A percentile compares a stretch with the other conserved stretches of the same genome.
Conservation (phyloP, 1,139 yeast species). For the Fermentozyma sake region DNA sequence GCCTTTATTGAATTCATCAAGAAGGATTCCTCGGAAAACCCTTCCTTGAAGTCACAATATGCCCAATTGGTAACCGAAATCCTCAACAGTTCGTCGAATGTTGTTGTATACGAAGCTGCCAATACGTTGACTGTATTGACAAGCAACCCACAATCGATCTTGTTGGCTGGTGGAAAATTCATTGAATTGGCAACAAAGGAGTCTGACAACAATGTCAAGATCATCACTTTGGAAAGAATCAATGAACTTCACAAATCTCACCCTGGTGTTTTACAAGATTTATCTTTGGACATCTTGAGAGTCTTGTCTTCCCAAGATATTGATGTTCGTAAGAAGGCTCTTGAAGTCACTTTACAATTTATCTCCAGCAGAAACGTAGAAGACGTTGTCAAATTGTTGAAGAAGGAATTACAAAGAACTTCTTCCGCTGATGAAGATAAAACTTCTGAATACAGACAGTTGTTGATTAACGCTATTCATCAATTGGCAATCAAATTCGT, state of each 20-base stretch:
- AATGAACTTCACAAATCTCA: slow-evolving; percentile 67
- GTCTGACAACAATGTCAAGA: slow-evolving; percentile 88
- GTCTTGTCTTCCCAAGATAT: slow-evolving; percentile 83
- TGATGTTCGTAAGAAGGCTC: slow-evolving; percentile 85
- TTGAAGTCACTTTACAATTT: slow-evolving; percentile 75
- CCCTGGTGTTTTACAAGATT: slow-evolving; percentile 83
- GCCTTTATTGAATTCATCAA: slow-evolving; percentile 90
- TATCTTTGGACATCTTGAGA: slow-evolving; percentile 81
- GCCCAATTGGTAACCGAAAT: slow-evolving; percentile 69
- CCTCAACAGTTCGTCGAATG: slow-evolving; percentile 64
- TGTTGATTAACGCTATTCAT: slow-evolving; percentile 84
- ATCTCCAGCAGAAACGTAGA: slow-evolving; percentile 88
- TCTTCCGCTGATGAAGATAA: slow-evolving; percentile 68
- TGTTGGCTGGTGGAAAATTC: slow-evolving; percentile 77
- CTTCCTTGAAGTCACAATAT: slow-evolving; percentile 67
- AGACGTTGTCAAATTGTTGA: slow-evolving; percentile 85
- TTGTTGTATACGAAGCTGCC: slow-evolving; percentile 91
- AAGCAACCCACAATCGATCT: slow-evolving; percentile 59
- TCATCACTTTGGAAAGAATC: slow-evolving; percentile 86
- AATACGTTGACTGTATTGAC: slow-evolving; percentile 76
- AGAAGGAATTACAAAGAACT: slow-evolving; percentile 83
- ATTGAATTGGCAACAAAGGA: slow-evolving; percentile 88
- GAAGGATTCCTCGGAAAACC: slow-evolving; percentile 64
- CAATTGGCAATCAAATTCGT: slow-evolving; percentile 83
- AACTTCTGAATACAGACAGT: slow-evolving; percentile 80